A percentile compares a stretch with the other conserved stretches of the same genome.
Conservation (phyloP, 305 asterid genomes). For the Fraxinus floribunda region DNA sequence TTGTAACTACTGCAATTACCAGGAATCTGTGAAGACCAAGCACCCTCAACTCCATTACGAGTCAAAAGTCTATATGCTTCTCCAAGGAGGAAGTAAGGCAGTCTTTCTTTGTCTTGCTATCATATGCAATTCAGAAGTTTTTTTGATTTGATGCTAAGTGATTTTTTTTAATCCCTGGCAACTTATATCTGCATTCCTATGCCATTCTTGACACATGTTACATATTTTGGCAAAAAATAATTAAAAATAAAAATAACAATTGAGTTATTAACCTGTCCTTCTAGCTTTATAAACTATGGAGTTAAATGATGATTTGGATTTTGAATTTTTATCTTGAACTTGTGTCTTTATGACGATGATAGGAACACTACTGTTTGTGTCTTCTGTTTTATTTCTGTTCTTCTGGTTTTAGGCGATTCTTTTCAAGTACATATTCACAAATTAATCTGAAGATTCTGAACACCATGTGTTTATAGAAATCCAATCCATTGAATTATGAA, state of each 20-base stretch:
- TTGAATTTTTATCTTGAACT: not conserved
- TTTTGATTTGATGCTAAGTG: not conserved
- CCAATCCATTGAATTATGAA: not conserved
- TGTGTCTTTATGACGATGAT: not conserved
- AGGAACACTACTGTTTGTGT: not conserved
- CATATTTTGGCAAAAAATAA: not conserved
- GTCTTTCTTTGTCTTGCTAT: constrained; percentile 11
- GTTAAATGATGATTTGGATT: not conserved
- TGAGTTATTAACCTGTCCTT: not conserved
- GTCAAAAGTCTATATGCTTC: constrained; percentile 83
- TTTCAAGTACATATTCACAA: not conserved
- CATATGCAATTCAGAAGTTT: not conserved
- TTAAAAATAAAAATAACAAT: not conserved
- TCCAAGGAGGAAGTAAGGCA: constrained; percentile 94
- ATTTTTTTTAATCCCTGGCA: not conserved
- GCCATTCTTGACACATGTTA: not conserved
- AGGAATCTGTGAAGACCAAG: constrained; percentile 93
- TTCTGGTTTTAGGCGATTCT: not conserved
- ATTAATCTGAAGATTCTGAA: not conserved
- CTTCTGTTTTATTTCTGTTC: not conserved
- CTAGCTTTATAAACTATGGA: not conserved
- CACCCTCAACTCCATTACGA: constrained; percentile 96
- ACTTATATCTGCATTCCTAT: not conserved
- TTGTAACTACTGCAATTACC: constrained; percentile 29
- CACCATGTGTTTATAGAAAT: not conserved